Evolutionary conservation across 768 basidiomycete genomes (phyloP), one percentile per base, ranked within the genome.

Genomic region (Leccinum pellstonianum): DNA sequence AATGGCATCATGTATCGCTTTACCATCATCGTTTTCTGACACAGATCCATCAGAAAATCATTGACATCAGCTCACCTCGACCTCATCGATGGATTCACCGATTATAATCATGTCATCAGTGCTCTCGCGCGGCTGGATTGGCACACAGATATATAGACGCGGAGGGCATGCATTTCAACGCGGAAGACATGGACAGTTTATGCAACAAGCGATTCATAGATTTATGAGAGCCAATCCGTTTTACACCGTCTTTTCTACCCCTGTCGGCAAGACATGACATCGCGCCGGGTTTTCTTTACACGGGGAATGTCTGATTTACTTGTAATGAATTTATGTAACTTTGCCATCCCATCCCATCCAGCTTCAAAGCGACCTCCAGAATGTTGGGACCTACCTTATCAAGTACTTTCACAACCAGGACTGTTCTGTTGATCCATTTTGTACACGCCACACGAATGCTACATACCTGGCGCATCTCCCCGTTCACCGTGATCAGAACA

Each of bases 21-120:
- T 71, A 31, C 62, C 71, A 60, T 57, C 73, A 53, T 75, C 72
- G 29, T 60, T 68, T 48, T 68, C 66, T 49, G 68, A 67, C 58
- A 54, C 60, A 52, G 62, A 69, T 61, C 58, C 59, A 59, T 57
- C 64, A 65, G 65, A 61, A 55, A 63, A 61, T 33, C 57, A 54
- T 51, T 68, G 73, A 58, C 83, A 80, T 65, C 79, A 77, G 57
- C 69, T 74, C 51, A 70, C 81, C 41, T 77, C 77, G 43, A 81
- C 82, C 54, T 79, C 80, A 29, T 77, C 78, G 4, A 80, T 55
- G 56, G 62, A 63, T 56, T 54, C 50, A 27, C 61, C 52, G 46
- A 60, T 60, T 64, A 57, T 33, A 60, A 47, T 37, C 62, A 38
- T 58, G 48, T 52, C 55, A 54, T 48, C 47, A 23, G 33, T 56